Evolutionary conservation across 495 filamentous ascomycete species (phyloP), one percentile per base, ranked within the genome.

Genomic region (Peziza echinospora): DNA sequence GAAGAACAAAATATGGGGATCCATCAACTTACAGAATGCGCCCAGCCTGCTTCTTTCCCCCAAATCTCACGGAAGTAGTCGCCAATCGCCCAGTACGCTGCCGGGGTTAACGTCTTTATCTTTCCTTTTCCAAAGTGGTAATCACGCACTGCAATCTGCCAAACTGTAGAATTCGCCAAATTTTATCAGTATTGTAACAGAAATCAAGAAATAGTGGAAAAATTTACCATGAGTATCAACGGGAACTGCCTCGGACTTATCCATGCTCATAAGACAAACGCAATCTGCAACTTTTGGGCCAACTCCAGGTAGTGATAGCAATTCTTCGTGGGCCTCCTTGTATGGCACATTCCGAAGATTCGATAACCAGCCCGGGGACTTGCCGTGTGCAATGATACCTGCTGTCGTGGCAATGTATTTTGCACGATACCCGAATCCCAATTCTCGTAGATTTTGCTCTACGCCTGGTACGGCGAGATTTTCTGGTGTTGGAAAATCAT

Each of bases 201-300:
- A 43, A 7, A 34, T 16, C 23, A 46, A 30, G 41, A 24, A 40
- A 28, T 22, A 22, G 46, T 40, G 10, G 22, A 26, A 47, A 19
- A 45, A 21, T 70, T 63, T 53, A 77, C 73, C 77, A 68, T 99
- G 89, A 3, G 89, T 99, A 63, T 99, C 89, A 24, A 99, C 78
- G 1, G 89, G 89, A 2, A 99, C 84, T 5, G 84, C 74, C 60
- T 94, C 89, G 5, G 80, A 76, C 84, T 91, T 96, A n/a, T 87
- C 87, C 5, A 99, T 65, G 10, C 89, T 92, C 84, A 99, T 93
- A 28, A 99, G 63, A 60, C 80, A 92, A 5, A 96, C 84, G 59
- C 89, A 99, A 60, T 99, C 89, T 3, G 91, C 77, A 5, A 99
- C 89, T 60, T 99, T 99, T 0, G 89, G 89, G 0, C 89, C 89